These are phyloP conservation scores for Kwoniella europaea DNA, from an alignment of 768 basidiomycete species.

Conservation along the genomic window DNA sequence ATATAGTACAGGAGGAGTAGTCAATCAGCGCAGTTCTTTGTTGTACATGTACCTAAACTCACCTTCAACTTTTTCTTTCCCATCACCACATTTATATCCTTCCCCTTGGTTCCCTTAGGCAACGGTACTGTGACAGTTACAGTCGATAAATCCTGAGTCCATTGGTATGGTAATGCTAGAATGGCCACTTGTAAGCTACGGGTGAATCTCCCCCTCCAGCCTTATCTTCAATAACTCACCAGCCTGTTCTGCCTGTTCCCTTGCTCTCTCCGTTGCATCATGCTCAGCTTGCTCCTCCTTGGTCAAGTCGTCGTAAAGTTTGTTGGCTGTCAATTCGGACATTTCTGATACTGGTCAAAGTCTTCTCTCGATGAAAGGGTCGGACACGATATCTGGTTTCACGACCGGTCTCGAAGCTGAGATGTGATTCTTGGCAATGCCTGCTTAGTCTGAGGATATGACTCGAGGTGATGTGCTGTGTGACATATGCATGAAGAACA, in stretches of 20 bases:
- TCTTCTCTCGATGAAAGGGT: not conserved
- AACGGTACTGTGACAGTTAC: constrained; percentile 82
- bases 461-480: not conserved
- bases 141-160: constrained; percentile 88
- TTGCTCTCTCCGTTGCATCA: constrained; percentile 69
- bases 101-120: constrained; percentile 81
- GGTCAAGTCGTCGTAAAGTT: constrained; percentile 73
- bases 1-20: not conserved
- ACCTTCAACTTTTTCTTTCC: constrained; percentile 82
- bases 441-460: too few species aligned
- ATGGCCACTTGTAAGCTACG: too few species aligned
- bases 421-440: too few species aligned
- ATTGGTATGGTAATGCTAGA: constrained; percentile 82
- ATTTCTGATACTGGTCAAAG: not conserved
- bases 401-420: too few species aligned
- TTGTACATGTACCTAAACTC: constrained; percentile 54
- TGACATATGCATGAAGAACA: not conserved
- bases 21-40: not conserved
- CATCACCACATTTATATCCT: constrained; percentile 73
- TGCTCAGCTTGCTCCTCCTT: constrained; percentile 74
- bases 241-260: constrained; percentile 80
- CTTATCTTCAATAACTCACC: constrained; percentile 62
- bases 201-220: too few species aligned
- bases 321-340: constrained; percentile 21
- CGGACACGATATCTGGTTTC: too few species aligned